phyloP scores from a whole-genome alignment of 768 basidiomycete species.

The Kwoniella sp. region DNA sequence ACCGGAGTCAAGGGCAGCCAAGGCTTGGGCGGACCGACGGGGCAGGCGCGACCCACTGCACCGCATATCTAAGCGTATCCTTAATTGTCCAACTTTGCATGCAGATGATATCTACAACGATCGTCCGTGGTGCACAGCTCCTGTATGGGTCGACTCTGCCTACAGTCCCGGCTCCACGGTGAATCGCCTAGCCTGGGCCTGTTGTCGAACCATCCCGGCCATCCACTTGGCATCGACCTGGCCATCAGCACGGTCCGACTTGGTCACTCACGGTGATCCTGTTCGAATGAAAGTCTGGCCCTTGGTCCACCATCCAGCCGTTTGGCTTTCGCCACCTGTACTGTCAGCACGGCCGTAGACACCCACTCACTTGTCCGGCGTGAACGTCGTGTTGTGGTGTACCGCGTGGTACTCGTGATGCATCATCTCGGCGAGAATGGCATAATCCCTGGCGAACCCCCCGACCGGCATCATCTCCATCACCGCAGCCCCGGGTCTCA shows the following conservation, averaged over 20 bases:
- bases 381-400: slow-evolving; percentile 20
- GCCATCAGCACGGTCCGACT: not conserved
- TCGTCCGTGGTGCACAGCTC: too few species aligned
- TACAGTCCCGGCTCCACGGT: slow-evolving; percentile 14
- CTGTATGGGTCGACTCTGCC: too few species aligned
- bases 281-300: slow-evolving; percentile 15
- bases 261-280: slow-evolving; percentile 13
- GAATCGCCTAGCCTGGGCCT: slow-evolving; percentile 4
- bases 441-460: slow-evolving; percentile 26
- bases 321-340: slow-evolving; percentile 8
- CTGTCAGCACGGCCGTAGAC: not conserved
- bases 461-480: slow-evolving; percentile 25
- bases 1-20: not conserved
- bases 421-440: slow-evolving; percentile 18
- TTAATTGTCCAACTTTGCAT: too few species aligned
- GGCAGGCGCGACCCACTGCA: not conserved
- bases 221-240: slow-evolving; percentile 19
- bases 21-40: not conserved
- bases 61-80: not conserved
- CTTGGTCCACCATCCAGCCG: slow-evolving; percentile 14
- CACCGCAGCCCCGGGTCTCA: slow-evolving; percentile 20
- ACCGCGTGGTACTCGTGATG: slow-evolving; percentile 23
- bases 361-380: slow-evolving; percentile 11
- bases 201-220: slow-evolving; percentile 10
- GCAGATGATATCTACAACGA: too few species aligned